Percentiles rank a stretch among this genome's conserved stretches.
Evolutionary conservation across 768 basidiomycete species (phyloP).

Genomic region (Saitozyma podzolica): DNA sequence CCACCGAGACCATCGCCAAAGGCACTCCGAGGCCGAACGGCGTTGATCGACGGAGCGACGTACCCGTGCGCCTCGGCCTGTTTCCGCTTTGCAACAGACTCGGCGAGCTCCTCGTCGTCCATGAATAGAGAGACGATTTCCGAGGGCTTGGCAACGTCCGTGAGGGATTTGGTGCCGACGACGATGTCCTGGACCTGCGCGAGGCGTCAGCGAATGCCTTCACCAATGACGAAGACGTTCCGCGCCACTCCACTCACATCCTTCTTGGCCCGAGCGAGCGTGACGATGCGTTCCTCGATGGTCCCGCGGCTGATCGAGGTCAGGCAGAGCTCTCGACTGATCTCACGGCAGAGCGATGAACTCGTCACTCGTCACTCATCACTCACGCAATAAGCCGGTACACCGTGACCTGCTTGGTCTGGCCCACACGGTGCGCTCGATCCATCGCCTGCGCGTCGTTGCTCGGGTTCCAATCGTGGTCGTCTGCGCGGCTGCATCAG

Average conservation of each 20-base stretch:
- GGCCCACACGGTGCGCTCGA: conserved; percentile 91
- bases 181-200: conserved; percentile 95
- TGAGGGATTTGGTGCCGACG: conserved; percentile 93
- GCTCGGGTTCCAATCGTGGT: conserved; percentile 95
- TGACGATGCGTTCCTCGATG: conserved; percentile 85
- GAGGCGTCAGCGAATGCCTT: conserved; percentile 4
- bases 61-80: conserved; percentile 49
- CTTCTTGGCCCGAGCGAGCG: conserved; percentile 94
- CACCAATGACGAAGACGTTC: too few species aligned
- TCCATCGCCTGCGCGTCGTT: conserved; percentile 99
- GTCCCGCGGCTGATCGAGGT: conserved; percentile 32
- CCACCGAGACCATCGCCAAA: conserved; percentile 33
- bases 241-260: conserved; percentile 62
- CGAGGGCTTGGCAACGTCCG: conserved; percentile 88
- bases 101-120: conserved; percentile 81
- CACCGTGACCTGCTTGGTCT: conserved; percentile 95
- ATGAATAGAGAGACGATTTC: conserved; percentile 94
- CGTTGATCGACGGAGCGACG: conserved; percentile 41
- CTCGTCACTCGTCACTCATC: conserved; percentile 3
- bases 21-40: conserved; percentile 7
- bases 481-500: conserved; percentile 54
- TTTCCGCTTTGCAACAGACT: conserved; percentile 49
- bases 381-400: conserved; percentile 79
- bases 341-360: too few species aligned
- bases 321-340: not conserved